Conservation (phyloP, 495 filamentous ascomycete genomes). For the Talaromyces wortmannii region DNA sequence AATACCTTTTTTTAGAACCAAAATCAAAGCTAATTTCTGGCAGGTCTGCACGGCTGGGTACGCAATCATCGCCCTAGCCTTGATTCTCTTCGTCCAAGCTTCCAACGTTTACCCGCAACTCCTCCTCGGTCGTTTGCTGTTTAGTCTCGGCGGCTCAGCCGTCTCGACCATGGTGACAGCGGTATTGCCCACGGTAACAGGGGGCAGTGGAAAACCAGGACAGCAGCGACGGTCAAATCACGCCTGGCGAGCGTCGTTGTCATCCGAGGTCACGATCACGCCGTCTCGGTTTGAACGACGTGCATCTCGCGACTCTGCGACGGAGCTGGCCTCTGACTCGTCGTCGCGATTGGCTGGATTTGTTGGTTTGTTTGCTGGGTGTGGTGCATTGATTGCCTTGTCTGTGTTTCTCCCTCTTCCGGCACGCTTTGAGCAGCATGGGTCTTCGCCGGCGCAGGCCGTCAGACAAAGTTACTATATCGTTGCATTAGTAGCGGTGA, state of each 20-base stretch:
- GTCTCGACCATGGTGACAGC: slow-evolving; percentile 98
- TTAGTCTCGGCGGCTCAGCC: slow-evolving; percentile 85
- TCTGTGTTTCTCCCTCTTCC: slow-evolving; percentile 80
- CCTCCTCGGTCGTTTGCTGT: slow-evolving; percentile 76
- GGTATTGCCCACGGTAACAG: slow-evolving; percentile 79
- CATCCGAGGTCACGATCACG: slow-evolving; percentile 59
- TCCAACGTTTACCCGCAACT: slow-evolving; percentile 85
- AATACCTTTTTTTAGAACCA: neutral
- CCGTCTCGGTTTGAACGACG: slow-evolving; percentile 37
- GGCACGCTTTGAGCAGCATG: slow-evolving; percentile 60
- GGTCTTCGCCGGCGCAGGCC: slow-evolving; percentile 57
- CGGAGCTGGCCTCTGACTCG: slow-evolving; percentile 8
- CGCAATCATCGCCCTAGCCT: slow-evolving; percentile 62
- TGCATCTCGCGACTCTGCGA: slow-evolving; percentile 2
- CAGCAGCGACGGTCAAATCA: slow-evolving; percentile 10
- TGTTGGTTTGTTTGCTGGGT: slow-evolving; percentile 87
- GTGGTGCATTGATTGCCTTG: slow-evolving; percentile 82
- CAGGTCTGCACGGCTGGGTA: slow-evolving; percentile 75
- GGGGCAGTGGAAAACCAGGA: slow-evolving; percentile 9
- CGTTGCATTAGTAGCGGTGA: slow-evolving; percentile 63
- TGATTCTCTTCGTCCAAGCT: slow-evolving; percentile 79
- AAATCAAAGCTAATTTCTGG: neutral
- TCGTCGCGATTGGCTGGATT: slow-evolving; percentile 71
- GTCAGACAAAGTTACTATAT: slow-evolving; percentile 79
- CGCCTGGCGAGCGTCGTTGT: slow-evolving; percentile 34